phyloP scores from a whole-genome alignment of 495 filamentous ascomycete species.

The Penicillium verhagenii region DNA sequence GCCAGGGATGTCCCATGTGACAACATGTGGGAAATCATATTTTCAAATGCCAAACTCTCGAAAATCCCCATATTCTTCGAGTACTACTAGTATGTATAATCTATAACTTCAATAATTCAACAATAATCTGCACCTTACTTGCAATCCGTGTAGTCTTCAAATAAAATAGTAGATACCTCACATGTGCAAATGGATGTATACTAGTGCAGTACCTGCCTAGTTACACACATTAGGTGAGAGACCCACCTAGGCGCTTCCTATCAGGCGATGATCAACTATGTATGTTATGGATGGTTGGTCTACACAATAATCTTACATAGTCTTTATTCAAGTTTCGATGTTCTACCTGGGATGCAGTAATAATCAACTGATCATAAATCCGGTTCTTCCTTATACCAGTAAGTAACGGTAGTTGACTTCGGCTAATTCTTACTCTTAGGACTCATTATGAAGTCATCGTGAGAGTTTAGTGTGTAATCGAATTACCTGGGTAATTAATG shows the following conservation, averaged over 20 bases:
- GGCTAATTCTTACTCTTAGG: background rate
- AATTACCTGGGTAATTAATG: background rate
- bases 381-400: no score
- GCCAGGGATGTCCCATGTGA: no score
- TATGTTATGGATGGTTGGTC: no score
- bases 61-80: background rate
- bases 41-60: background rate
- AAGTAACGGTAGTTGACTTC: background rate
- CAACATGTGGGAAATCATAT: background rate
- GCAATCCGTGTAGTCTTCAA: background rate
- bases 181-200: background rate
- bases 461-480: background rate
- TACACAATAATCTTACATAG: no score
- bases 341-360: no score
- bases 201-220: no score
- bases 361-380: background rate
- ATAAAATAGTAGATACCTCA: background rate
- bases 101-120: no score
- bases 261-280: no score
- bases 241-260: no score
- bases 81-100: no score
- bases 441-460: slow-evolving; percentile 22
- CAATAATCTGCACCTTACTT: background rate
- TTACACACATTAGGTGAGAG: background rate
- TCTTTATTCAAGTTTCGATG: no score